Evolutionary conservation across 2,329 filamentous ascomycete genomes (phyloP).

Genomic region (Grosmannia serpens): DNA sequence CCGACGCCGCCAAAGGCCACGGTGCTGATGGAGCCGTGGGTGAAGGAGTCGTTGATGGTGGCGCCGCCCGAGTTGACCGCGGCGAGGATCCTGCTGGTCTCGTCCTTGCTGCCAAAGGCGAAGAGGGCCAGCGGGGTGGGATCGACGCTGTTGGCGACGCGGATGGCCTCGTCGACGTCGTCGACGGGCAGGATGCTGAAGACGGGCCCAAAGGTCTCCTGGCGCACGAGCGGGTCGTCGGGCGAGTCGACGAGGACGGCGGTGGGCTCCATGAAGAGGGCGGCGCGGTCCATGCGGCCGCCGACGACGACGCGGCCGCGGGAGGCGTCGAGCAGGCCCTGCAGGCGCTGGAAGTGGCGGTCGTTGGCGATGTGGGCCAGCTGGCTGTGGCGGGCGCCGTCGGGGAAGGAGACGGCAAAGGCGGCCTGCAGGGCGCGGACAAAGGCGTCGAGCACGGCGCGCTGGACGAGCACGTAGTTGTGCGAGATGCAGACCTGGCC

Average conservation of each 20-base stretch:
- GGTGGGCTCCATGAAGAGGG: slow-evolving; percentile 83
- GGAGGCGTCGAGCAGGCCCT: slow-evolving; percentile 78
- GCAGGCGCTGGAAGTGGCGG: slow-evolving; percentile 68
- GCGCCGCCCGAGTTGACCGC: slow-evolving; percentile 57
- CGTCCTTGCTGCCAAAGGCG: slow-evolving; percentile 70
- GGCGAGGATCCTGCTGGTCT: slow-evolving; percentile 58
- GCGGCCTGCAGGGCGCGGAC: slow-evolving; percentile 62
- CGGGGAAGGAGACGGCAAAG: slow-evolving; percentile 68
- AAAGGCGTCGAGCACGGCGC: slow-evolving; percentile 58
- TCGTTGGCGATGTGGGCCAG: slow-evolving; percentile 72
- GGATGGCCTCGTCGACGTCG: slow-evolving; percentile 74
- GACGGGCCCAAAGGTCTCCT: slow-evolving; percentile 91
- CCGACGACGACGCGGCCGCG: slow-evolving; percentile 79
- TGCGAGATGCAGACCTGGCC: slow-evolving; percentile 90
- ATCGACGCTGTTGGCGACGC: slow-evolving; percentile 68
- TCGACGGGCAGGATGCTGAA: slow-evolving; percentile 72
- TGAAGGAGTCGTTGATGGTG: slow-evolving; percentile 43
- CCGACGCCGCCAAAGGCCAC: slow-evolving; percentile 78
- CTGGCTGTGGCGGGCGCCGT: slow-evolving; percentile 70
- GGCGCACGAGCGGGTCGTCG: slow-evolving; percentile 64
- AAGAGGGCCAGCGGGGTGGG: slow-evolving; percentile 76
- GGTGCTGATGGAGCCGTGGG: slow-evolving; percentile 49
- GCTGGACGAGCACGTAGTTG: slow-evolving; percentile 83
- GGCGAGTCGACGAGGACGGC: slow-evolving; percentile 70
- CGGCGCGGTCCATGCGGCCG: slow-evolving; percentile 66